phyloP scores from a whole-genome alignment of 2,329 filamentous ascomycete genomes.

The Calonectria ilicicola region DNA sequence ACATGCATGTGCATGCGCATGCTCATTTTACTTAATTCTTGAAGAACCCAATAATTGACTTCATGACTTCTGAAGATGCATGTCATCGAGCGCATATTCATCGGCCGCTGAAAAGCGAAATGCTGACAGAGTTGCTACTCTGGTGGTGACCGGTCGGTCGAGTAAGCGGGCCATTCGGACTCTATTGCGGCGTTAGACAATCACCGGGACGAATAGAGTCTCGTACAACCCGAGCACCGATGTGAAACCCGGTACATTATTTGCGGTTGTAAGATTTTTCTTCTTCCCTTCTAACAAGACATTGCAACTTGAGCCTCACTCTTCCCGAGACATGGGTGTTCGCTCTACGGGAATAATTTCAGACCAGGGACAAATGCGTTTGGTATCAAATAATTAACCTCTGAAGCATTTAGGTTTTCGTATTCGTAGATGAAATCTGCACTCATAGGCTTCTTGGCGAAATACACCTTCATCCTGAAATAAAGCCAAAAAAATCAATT shows the following conservation, averaged over 20 bases:
- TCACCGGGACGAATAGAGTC: not conserved
- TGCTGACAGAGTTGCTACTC: not conserved
- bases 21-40: not conserved
- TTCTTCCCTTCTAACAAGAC: not conserved
- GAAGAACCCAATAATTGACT: not conserved
- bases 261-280: not conserved
- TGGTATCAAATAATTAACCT: conserved; percentile 5
- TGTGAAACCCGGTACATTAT: not conserved
- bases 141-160: not conserved
- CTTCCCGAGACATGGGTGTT: conserved; percentile 17
- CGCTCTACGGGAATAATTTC: conserved; percentile 1
- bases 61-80: not conserved
- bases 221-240: not conserved
- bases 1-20: too few species aligned
- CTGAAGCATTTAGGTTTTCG: not conserved
- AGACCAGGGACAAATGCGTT: not conserved
- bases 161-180: not conserved
- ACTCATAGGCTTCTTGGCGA: not conserved
- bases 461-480: not conserved
- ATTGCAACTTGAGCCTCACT: conserved; percentile 17
- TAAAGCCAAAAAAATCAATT: conserved; percentile 14
- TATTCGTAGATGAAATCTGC: not conserved
- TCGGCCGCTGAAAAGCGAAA: not conserved
- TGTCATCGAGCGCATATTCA: not conserved
- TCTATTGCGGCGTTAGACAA: not conserved